Conservation (phyloP, 345 rosid species). For the Durio zibethinus region DNA sequence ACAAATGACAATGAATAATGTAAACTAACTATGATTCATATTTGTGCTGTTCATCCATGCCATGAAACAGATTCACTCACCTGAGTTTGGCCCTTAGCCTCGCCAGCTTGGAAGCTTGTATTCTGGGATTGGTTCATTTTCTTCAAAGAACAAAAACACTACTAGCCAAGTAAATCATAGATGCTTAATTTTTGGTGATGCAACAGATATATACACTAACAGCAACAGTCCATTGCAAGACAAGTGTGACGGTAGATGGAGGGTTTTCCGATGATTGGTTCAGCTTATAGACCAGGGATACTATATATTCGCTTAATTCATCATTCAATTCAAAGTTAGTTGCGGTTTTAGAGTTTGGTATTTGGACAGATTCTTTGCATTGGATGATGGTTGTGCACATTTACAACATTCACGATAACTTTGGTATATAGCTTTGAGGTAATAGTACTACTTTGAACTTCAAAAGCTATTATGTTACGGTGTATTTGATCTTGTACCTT, state of each 20-base stretch:
- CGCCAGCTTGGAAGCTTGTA: conserved; percentile 26
- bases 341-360: neutral
- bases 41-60: neutral
- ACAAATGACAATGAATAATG: neutral
- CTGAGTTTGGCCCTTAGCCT: conserved; percentile 36
- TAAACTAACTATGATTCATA: neutral
- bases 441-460: no score
- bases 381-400: neutral
- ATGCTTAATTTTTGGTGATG: neutral
- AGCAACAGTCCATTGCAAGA: neutral
- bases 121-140: conserved; percentile 15
- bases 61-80: neutral
- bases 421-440: no score
- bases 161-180: neutral
- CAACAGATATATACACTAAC: conserved; percentile 4
- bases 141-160: neutral
- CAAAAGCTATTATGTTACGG: no score
- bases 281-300: conserved; percentile 4
- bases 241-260: neutral
- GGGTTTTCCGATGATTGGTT: neutral
- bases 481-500: no score
- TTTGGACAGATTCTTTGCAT: neutral
- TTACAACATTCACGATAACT: no score
- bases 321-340: neutral
- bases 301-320: neutral